phyloP scores from a whole-genome alignment of 345 rosid genomes.

The Turnera subulata region DNA sequence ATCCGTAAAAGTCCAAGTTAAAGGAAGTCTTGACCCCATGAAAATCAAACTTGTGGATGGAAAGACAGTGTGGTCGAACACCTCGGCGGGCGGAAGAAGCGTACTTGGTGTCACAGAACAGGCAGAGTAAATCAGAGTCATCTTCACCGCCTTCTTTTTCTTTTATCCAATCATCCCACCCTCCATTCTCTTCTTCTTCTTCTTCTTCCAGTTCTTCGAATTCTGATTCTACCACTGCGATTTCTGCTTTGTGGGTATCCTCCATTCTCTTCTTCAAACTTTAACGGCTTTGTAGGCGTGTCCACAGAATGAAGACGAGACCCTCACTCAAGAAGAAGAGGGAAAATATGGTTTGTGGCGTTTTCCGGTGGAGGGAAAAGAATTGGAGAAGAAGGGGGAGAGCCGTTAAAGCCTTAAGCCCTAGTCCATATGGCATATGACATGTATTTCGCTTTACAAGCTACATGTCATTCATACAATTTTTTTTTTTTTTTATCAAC shows the following conservation, averaged over 20 bases:
- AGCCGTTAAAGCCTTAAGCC: too few species aligned
- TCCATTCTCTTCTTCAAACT: too few species aligned
- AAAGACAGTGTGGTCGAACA: conserved; percentile 65
- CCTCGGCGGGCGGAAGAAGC: conserved; percentile 38
- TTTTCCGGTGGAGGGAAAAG: too few species aligned
- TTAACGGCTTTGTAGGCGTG: too few species aligned
- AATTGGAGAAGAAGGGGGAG: too few species aligned
- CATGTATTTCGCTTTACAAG: too few species aligned
- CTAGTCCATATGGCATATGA: too few species aligned
- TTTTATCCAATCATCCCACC: conserved; percentile 68
- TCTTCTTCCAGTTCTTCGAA: conserved; percentile 2
- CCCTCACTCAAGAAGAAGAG: too few species aligned
- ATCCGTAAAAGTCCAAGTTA: conserved; percentile 65
- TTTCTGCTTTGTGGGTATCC: neutral
- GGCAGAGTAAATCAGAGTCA: conserved; percentile 42
- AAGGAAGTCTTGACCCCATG: conserved; percentile 38
- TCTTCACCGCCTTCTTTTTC: conserved; percentile 44
- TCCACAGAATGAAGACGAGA: too few species aligned
- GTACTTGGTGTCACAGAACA: conserved; percentile 61
- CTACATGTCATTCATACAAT: too few species aligned
- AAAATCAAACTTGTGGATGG: conserved; percentile 57
- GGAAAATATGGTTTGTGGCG: too few species aligned
- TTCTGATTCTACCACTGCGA: neutral
- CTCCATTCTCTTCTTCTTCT: conserved; percentile 25
- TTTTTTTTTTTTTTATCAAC: too few species aligned